Evolutionary conservation across 306 rosid genomes (phyloP), one percentile per base, ranked within the genome.

Genomic region (Abrus pulchellus): DNA sequence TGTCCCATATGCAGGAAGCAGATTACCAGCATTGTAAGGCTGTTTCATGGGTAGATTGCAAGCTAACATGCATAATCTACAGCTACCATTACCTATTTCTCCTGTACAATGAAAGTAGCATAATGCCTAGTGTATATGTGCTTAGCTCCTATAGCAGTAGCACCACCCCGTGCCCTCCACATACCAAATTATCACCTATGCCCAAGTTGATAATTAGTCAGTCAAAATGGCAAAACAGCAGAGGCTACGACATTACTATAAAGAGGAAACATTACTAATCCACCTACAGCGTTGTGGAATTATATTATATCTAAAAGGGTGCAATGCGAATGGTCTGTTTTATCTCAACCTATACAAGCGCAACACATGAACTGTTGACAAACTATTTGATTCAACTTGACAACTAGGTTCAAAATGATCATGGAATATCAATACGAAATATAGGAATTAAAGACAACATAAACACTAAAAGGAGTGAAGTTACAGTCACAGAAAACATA

Each of bases 241-340:
- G 33, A 27, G 13, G 67, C 59, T 54, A 64, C 38, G 62, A 32
- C 54, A 41, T 32, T 40, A 67, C 59, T 7, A 47, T 77, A 12
- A 71, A 45, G 4, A 32, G 6, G 40, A 44, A 45, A 55, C n/a
- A 34, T 20, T 47, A 48, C 53, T 14, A 34, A 29, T 34, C 20
- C 49, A 45, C 44, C 60, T 43, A 10, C 11, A 13, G 27, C 9
- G 6, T 54, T 59, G 11, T 36, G 40, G 2, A 27, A 49, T 33
- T 7, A 69, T 63, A 70, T n/a, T 43, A 33, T 9, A 74, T 50
- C 13, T 29, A 20, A 20, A 20, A 67, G 40, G 74, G 57, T 41
- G 64, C 56, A 67, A 50, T 32, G 74, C 41, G 67, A 80, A 53
- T 63, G 5, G 14, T 74, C 53, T n/a, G 48, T n/a, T 71, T 84